Evolutionary conservation across 352 stramenopile genomes (phyloP).

Genomic region (Saprolegnia diclina): DNA sequence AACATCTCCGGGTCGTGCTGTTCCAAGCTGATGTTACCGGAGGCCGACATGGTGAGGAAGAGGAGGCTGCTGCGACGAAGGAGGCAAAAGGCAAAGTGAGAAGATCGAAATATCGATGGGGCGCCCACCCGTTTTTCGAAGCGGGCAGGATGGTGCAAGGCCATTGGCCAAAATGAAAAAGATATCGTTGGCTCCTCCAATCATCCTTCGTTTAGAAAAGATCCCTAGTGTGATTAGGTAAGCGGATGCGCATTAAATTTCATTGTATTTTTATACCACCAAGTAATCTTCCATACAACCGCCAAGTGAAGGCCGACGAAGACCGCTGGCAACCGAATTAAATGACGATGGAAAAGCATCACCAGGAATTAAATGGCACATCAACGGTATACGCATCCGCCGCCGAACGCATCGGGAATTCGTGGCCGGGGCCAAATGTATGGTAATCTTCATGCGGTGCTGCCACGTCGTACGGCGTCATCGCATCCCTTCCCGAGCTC

Average conservation of each 20-base stretch:
- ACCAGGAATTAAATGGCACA: background rate
- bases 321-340: background rate
- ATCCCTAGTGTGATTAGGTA: conserved; percentile 3
- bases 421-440: background rate
- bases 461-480: background rate
- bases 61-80: conserved; percentile 91
- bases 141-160: background rate
- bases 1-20: conserved; percentile 97
- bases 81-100: conserved; percentile 92
- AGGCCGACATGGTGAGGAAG: conserved; percentile 25
- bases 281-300: background rate
- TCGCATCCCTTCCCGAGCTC: too few relatives aligned
- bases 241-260: conserved; percentile 1
- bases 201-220: background rate
- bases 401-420: background rate
- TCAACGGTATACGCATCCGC: conserved; percentile 17
- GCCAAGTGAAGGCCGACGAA: background rate
- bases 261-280: background rate
- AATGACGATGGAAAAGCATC: background rate
- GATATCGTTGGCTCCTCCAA: background rate
- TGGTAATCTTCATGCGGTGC: background rate
- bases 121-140: conserved; percentile 28
- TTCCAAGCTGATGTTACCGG: conserved; percentile 76
- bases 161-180: conserved; percentile 7
- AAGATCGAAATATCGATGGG: conserved; percentile 33